Percentiles rank a stretch among this genome's conserved stretches.
These are phyloP conservation scores for Barnettozyma sucrosica DNA, from an alignment of 805 yeast species.

Conservation along the genomic window DNA sequence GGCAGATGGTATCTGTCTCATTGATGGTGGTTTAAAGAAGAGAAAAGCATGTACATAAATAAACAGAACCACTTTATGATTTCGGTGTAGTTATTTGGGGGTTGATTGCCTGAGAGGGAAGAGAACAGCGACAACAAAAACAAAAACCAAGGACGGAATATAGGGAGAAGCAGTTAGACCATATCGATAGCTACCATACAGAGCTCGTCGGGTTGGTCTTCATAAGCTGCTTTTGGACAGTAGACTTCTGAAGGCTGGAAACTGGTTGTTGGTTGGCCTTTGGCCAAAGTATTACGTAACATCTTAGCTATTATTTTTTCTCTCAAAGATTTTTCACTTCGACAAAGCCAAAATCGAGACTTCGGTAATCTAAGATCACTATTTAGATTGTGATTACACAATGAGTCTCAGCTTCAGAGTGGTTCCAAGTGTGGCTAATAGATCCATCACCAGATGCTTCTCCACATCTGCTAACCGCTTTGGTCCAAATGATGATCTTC, in stretches of 20 bases:
- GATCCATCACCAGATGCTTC: conserved; percentile 13
- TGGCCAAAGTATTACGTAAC: no score
- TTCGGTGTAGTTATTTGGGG: not conserved
- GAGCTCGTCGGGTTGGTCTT: no score
- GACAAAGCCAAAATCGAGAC: not conserved
- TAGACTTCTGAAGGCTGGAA: no score
- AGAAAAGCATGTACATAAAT: not conserved
- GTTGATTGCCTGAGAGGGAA: no score
- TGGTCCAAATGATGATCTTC: conserved; percentile 26
- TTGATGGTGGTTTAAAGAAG: conserved; percentile 25
- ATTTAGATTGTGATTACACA: not conserved
- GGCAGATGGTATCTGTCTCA: conserved; percentile 93
- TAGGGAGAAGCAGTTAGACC: no score
- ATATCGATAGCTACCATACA: no score
- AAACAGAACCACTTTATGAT: not conserved
- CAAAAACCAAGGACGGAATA: no score
- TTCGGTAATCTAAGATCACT: not conserved
- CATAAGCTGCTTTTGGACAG: no score
- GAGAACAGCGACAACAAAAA: no score
- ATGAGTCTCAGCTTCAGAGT: conserved; percentile 1
- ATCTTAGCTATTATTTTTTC: not conserved
- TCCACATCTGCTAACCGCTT: conserved; percentile 6
- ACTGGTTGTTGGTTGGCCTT: no score
- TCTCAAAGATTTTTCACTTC: not conserved
- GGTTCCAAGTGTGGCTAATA: not conserved